Conservation (phyloP, 2,329 filamentous ascomycete species). For the Ramichloridium luteum region DNA sequence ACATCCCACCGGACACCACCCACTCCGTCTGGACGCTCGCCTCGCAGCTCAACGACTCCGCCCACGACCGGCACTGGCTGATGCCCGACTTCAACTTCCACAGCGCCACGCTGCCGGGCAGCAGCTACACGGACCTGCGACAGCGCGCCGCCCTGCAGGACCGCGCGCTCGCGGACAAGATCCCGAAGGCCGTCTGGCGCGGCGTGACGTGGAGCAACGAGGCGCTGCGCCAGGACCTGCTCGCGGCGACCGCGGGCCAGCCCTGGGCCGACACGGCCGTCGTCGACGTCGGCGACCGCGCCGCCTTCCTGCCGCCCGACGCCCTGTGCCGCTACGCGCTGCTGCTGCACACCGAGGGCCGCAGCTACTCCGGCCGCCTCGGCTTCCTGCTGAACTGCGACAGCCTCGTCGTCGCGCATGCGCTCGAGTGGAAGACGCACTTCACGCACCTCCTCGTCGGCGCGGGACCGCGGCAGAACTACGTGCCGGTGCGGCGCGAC, state of each 20-base stretch:
- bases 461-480: constrained; percentile 15
- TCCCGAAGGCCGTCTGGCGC: constrained; percentile 5
- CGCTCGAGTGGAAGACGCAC: constrained; percentile 19
- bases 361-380: constrained; percentile 18
- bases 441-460: constrained; percentile 16
- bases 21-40: constrained; percentile 15
- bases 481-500: constrained; percentile 26
- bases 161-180: constrained; percentile 10
- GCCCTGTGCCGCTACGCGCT: constrained; percentile 20
- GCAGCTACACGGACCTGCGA: neutral
- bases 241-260: constrained; percentile 21
- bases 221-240: constrained; percentile 19
- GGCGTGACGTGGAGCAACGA: constrained; percentile 18
- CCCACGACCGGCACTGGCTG: constrained; percentile 34
- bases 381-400: constrained; percentile 21
- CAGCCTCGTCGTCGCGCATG: constrained; percentile 17
- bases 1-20: constrained; percentile 6
- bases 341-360: constrained; percentile 21
- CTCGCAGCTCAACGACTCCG: constrained; percentile 14
- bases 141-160: constrained; percentile 5
- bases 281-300: constrained; percentile 10
- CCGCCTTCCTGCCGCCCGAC: constrained; percentile 13
- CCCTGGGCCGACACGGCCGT: constrained; percentile 27
- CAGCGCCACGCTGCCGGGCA: neutral
- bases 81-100: constrained; percentile 42